Evolutionary conservation across 2,329 filamentous ascomycete genomes (phyloP).

Genomic region (Phyllosticta ampelicida): DNA sequence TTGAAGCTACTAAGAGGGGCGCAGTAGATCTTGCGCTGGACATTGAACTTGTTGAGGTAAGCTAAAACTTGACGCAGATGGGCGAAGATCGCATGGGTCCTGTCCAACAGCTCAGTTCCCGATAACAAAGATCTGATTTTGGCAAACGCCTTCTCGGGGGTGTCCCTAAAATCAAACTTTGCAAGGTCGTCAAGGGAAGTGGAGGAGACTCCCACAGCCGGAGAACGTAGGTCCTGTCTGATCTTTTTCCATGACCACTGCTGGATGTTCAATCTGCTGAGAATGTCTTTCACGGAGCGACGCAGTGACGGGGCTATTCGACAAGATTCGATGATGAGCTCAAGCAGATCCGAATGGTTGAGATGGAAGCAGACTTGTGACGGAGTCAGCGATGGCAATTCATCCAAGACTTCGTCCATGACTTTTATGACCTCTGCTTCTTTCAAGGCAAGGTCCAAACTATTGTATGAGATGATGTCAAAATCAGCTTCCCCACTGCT

Average conservation of each 20-base stretch:
- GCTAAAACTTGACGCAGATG: slow-evolving; percentile 70
- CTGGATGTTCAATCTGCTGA: slow-evolving; percentile 79
- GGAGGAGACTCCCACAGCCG: slow-evolving; percentile 68
- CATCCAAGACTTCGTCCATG: slow-evolving; percentile 75
- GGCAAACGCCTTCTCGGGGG: slow-evolving; percentile 62
- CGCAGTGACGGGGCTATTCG: slow-evolving; percentile 61
- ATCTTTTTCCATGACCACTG: slow-evolving; percentile 76
- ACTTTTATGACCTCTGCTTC: slow-evolving; percentile 94
- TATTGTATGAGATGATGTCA: slow-evolving; percentile 80
- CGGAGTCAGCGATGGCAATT: slow-evolving; percentile 64
- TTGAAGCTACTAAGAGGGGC: slow-evolving; percentile 80
- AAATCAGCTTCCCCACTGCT: slow-evolving; percentile 89
- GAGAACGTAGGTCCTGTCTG: slow-evolving; percentile 68
- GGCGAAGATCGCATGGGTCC: slow-evolving; percentile 49
- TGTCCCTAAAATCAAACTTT: slow-evolving; percentile 78
- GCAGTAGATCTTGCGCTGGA: slow-evolving; percentile 71
- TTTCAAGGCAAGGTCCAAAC: slow-evolving; percentile 72
- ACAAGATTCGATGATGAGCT: slow-evolving; percentile 83
- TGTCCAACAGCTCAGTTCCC: slow-evolving; percentile 42
- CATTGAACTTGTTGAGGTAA: slow-evolving; percentile 64
- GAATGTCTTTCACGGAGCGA: slow-evolving; percentile 63
- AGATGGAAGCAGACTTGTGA: slow-evolving; percentile 78
- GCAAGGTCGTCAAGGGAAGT: slow-evolving; percentile 85
- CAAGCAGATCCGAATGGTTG: slow-evolving; percentile 77
- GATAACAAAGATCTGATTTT: slow-evolving; percentile 47